phyloP scores from a whole-genome alignment of 768 basidiomycete species.

The Mycena olivaceomarginata region DNA sequence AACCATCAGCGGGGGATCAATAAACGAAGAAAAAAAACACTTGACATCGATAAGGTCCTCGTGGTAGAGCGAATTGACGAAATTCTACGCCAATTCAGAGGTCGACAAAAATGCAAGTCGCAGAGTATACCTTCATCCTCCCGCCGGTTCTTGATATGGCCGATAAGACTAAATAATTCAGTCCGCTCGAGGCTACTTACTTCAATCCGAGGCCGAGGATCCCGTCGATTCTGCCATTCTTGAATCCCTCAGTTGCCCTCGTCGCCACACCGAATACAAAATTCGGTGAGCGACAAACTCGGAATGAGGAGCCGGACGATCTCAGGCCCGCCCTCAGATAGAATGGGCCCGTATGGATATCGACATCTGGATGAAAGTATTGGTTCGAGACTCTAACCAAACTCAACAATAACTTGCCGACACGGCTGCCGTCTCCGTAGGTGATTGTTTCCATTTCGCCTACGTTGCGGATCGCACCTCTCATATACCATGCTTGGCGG shows the following conservation, averaged over 20 bases:
- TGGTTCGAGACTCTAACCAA: background rate
- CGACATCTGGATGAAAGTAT: background rate
- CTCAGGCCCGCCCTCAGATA: constrained; percentile 1
- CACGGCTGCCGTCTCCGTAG: background rate
- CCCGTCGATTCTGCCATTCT: background rate
- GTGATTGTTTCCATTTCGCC: too few relatives aligned
- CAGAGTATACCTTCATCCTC: too few relatives aligned
- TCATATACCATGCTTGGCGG: too few relatives aligned
- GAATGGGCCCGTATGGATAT: background rate
- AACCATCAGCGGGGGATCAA: too few relatives aligned
- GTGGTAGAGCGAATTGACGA: too few relatives aligned
- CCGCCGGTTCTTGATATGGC: background rate
- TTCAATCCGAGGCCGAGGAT: constrained; percentile 13
- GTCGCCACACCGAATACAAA: constrained; percentile 6
- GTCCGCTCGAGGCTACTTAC: background rate
- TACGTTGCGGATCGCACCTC: too few relatives aligned
- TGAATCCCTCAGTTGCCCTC: background rate
- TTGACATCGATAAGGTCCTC: too few relatives aligned
- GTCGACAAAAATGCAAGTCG: too few relatives aligned
- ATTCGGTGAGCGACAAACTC: constrained; percentile 7
- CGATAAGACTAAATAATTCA: background rate
- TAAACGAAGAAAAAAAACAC: too few relatives aligned
- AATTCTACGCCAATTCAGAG: too few relatives aligned
- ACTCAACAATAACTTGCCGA: background rate
- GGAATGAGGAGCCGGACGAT: background rate